These are phyloP conservation scores for Magnusiomyces tetraspermus DNA, from an alignment of 1,139 yeast genomes.

Conservation along the genomic window DNA sequence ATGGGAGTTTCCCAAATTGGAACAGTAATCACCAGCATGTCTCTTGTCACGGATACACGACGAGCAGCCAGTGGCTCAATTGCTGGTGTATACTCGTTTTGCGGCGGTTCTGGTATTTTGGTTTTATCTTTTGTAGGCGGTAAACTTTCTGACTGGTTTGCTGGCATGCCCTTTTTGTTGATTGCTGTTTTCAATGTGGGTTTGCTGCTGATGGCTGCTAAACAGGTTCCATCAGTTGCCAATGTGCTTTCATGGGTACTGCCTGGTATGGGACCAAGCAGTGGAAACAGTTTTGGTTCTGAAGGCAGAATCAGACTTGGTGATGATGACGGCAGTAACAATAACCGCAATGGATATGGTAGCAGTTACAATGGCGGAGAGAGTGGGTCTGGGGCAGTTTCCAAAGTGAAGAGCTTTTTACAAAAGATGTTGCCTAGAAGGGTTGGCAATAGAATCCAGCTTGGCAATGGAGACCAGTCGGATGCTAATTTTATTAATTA, in stretches of 20 bases:
- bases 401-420: not conserved
- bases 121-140: conserved; percentile 56
- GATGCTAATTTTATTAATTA: not conserved
- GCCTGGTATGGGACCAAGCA: not conserved
- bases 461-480: not conserved
- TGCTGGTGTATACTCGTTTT: conserved; percentile 56
- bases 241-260: not conserved
- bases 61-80: conserved; percentile 49
- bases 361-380: not conserved
- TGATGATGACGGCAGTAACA: too few species aligned
- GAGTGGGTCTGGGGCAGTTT: not conserved
- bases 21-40: conserved; percentile 44
- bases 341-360: too few species aligned
- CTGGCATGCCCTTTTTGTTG: conserved; percentile 51
- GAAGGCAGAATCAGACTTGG: not conserved
- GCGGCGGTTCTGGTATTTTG: conserved; percentile 64
- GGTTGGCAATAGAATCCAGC: not conserved
- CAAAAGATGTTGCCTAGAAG: not conserved
- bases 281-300: not conserved
- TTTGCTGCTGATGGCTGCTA: conserved; percentile 14
- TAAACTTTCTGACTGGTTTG: conserved; percentile 46
- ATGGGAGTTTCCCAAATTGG: conserved; percentile 50
- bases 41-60: conserved; percentile 37
- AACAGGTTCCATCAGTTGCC: not conserved
- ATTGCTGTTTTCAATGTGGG: conserved; percentile 40